Evolutionary conservation across 495 filamentous ascomycete genomes (phyloP), one percentile per base, ranked within the genome.

Genomic region (Talaromyces adpressus): DNA sequence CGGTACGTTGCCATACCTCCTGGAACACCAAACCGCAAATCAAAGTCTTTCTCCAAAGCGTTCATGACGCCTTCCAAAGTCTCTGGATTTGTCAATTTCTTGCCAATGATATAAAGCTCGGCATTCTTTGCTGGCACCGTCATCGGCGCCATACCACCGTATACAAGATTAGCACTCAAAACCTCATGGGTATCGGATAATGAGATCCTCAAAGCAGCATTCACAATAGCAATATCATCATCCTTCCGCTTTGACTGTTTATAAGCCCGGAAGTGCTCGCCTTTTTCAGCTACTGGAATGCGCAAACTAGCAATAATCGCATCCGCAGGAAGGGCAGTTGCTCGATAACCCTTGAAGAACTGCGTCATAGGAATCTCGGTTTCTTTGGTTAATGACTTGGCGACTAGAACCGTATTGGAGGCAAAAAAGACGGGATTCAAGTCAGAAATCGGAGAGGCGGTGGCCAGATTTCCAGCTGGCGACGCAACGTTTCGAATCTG

Each of bases 401-500:
- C 91, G 32, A 96, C 79, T 1, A 98, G 69, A 2, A 87, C 82
- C 9, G 91, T 89, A 66, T 92, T 91, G 4, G 91, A 86, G 4
- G 93, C 93, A 67, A 98, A 87, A 57, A 98, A 89, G 0, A 97
- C 92, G 0, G 94, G 94, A 70, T 98, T 98, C 39, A 98, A 75
- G 78, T 98, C 94, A 1, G 93, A 97, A 36, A 98, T 98, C 2
- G 94, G 94, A 39, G 91, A 96, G 2, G 94, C 94, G 2, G 94
- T 98, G 6, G 91, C 93, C 64, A 98, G 74, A 69, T 98, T 98
- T 36, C 94, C 94, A 20, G 93, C 94, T 1, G 93, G 94, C 1
- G 94, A 97, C 18, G 93, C 94, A 27, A 97, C 94, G 73, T 98
- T 98, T 62, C 94, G 82, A 70, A 98, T 98, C 70, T 98, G 94